Conservation (phyloP, 371 early-diverging fungal genomes). For the Syncephalastrum racemosum region DNA sequence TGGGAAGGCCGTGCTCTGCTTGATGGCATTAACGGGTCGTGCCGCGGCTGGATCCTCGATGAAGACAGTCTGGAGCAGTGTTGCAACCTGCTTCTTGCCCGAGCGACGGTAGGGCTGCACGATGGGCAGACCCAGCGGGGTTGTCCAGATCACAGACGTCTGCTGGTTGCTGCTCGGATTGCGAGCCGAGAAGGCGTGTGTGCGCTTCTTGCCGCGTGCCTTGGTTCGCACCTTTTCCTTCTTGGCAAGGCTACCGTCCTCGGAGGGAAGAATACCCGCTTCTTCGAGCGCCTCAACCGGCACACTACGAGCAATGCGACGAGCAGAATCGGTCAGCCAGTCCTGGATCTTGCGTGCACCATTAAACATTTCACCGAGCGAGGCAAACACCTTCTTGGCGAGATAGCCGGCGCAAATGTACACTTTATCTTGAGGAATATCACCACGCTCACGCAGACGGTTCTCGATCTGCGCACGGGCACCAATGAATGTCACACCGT, state of each 20-base stretch:
- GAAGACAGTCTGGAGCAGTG: conserved; percentile 79
- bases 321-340: conserved; percentile 92
- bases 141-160: conserved; percentile 95
- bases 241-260: conserved; percentile 10
- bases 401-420: conserved; percentile 65
- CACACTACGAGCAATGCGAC: conserved; percentile 79
- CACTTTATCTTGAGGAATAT: conserved; percentile 57
- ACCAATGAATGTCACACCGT: conserved; percentile 97
- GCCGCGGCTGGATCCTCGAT: conserved; percentile 71
- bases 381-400: conserved; percentile 82
- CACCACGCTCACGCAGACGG: conserved; percentile 75
- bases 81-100: conserved; percentile 64
- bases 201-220: conserved; percentile 11
- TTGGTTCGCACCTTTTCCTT: neutral
- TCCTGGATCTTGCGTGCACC: conserved; percentile 90
- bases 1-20: conserved; percentile 96
- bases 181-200: conserved; percentile 46
- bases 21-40: conserved; percentile 84
- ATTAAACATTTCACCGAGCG: conserved; percentile 87
- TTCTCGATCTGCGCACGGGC: conserved; percentile 88
- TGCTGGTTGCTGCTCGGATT: conserved; percentile 60
- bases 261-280: conserved; percentile 26
- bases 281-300: conserved; percentile 62
- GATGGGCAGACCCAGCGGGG: conserved; percentile 92
- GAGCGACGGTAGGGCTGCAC: conserved; percentile 94